Conservation (phyloP, 208 protist species). For the Trypanosomatidae sp. region DNA sequence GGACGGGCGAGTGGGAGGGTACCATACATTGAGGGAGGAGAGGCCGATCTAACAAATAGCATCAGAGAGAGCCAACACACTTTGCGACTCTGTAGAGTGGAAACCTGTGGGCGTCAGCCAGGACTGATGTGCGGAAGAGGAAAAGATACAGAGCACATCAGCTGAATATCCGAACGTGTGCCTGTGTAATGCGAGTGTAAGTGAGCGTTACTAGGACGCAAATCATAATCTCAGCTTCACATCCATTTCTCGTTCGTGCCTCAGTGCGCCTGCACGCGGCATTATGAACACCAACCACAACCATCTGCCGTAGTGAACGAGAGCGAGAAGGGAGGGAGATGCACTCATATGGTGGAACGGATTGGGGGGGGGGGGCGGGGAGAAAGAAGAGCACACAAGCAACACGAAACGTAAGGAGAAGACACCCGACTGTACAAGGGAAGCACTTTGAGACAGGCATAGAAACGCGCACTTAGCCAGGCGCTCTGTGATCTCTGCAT, state of each 20-base stretch:
- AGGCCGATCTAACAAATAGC: neutral
- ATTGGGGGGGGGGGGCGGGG: neutral
- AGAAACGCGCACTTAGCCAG: neutral
- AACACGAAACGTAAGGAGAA: neutral
- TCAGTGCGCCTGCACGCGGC: neutral
- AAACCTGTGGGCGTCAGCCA: neutral
- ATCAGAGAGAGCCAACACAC: neutral
- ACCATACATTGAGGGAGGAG: neutral
- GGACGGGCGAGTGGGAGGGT: neutral
- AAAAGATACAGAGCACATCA: neutral
- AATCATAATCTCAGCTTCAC: neutral
- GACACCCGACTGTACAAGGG: neutral
- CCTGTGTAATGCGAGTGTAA: neutral
- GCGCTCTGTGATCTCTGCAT: neutral
- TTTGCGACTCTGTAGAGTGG: neutral
- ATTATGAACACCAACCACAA: neutral
- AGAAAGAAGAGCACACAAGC: neutral
- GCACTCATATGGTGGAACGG: neutral
- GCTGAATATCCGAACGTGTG: neutral
- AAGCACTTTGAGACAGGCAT: neutral
- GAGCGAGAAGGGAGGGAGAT: neutral
- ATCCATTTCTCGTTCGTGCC: neutral
- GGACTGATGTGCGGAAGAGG: neutral
- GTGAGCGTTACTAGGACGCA: neutral
- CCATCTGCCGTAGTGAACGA: neutral